These are phyloP conservation scores for Tubosaeta sp. DNA, from an alignment of 768 basidiomycete genomes.

Conservation along the genomic window DNA sequence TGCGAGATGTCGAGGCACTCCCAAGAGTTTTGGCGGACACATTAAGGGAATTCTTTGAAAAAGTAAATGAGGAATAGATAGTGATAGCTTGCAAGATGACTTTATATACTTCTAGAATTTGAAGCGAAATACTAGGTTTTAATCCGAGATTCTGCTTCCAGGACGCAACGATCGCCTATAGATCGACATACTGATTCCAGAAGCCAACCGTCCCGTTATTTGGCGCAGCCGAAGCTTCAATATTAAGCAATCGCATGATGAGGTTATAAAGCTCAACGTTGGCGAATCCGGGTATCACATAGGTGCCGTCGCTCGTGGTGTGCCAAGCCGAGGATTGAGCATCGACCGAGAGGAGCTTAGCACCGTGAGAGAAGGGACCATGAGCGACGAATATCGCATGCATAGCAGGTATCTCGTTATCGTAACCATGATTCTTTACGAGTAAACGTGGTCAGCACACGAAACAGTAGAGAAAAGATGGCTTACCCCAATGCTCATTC, in stretches of 20 bases:
- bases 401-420: constrained; percentile 75
- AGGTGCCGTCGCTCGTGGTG: constrained; percentile 50
- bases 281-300: constrained; percentile 76
- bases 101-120: background rate
- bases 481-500: constrained; percentile 74
- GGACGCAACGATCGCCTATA: constrained; percentile 1
- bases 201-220: constrained; percentile 81
- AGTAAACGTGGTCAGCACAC: background rate
- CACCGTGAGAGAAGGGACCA: constrained; percentile 75
- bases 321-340: constrained; percentile 44
- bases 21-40: constrained; percentile 88
- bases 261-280: constrained; percentile 88
- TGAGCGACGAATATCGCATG: constrained; percentile 89
- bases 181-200: constrained; percentile 71
- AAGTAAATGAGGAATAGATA: constrained; percentile 59
- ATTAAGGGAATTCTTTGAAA: constrained; percentile 88
- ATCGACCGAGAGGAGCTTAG: constrained; percentile 44
- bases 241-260: constrained; percentile 68
- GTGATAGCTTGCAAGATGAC: background rate
- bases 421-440: constrained; percentile 82
- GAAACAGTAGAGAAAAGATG: background rate
- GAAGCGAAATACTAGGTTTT: background rate
- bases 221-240: constrained; percentile 48
- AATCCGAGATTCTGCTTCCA: background rate
- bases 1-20: constrained; percentile 84